phyloP scores from a whole-genome alignment of 225 moss, liverwort and hornwort genomes.

The Neckera pumila region DNA sequence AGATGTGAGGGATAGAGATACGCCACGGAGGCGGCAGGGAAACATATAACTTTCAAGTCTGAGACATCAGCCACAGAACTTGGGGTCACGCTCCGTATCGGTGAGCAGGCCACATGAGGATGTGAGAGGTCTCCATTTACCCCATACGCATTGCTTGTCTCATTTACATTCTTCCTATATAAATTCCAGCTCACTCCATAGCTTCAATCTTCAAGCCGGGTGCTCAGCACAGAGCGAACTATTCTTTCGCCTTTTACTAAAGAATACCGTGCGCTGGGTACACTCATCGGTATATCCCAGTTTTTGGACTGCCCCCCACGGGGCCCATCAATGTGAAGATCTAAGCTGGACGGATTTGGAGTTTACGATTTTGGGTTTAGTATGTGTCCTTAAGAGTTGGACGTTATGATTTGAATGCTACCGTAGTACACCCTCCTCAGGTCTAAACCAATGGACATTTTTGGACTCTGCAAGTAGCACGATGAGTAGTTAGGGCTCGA shows the following conservation, averaged over 20 bases:
- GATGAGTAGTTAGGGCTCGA: too few species aligned
- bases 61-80: not conserved
- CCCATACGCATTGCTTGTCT: not conserved
- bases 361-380: not conserved
- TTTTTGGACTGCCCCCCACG: not conserved
- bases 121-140: not conserved
- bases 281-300: not conserved
- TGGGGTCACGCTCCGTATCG: not conserved
- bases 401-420: too few species aligned
- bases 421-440: too few species aligned
- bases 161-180: not conserved
- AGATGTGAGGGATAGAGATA: not conserved
- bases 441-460: too few species aligned
- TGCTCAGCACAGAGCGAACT: slow-evolving; percentile 7
- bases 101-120: not conserved
- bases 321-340: not conserved
- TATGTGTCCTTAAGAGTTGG: too few species aligned
- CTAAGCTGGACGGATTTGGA: not conserved
- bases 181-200: not conserved
- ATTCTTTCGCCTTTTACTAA: slow-evolving; percentile 36
- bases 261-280: slow-evolving; percentile 24
- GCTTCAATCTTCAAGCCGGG: rapidly evolving
- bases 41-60: not conserved
- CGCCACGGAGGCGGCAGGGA: not conserved
- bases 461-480: too few species aligned